These are phyloP conservation scores for Chlorella sp. DNA, from an alignment of 139 green algal species.

Conservation along the genomic window DNA sequence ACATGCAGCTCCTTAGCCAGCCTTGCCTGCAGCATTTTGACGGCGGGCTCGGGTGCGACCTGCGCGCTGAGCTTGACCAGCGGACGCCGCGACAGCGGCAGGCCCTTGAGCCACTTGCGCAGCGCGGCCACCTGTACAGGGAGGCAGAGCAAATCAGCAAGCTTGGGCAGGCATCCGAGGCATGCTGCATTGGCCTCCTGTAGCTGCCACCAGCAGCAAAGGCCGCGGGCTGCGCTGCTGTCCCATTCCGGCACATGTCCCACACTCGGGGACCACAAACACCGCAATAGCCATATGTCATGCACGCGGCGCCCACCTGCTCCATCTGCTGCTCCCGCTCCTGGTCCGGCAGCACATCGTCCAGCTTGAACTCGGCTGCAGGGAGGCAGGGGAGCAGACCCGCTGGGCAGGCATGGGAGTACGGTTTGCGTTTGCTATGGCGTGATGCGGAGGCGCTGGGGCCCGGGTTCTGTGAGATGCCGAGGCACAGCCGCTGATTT, in stretches of 20 bases:
- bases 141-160: background rate
- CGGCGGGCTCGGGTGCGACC: constrained; percentile 77
- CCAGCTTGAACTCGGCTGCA: constrained; percentile 40
- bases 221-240: no score
- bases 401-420: background rate
- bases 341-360: constrained; percentile 44
- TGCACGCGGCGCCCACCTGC: constrained; percentile 1
- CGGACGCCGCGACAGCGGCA: constrained; percentile 64
- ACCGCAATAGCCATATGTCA: no score
- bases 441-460: no score
- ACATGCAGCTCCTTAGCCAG: background rate
- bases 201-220: no score
- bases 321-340: constrained; percentile 39
- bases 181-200: no score
- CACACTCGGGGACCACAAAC: no score
- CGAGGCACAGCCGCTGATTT: no score
- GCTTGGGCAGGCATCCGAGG: no score
- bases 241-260: no score
- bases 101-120: constrained; percentile 73
- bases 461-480: no score
- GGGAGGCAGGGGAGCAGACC: background rate
- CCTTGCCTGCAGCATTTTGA: constrained; percentile 62
- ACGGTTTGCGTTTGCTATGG: no score
- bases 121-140: constrained; percentile 31
- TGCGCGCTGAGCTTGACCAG: constrained; percentile 70